Evolutionary conservation across 805 yeast genomes (phyloP), one percentile per base, ranked within the genome.

Genomic region (Pichia thaimueangensis): DNA sequence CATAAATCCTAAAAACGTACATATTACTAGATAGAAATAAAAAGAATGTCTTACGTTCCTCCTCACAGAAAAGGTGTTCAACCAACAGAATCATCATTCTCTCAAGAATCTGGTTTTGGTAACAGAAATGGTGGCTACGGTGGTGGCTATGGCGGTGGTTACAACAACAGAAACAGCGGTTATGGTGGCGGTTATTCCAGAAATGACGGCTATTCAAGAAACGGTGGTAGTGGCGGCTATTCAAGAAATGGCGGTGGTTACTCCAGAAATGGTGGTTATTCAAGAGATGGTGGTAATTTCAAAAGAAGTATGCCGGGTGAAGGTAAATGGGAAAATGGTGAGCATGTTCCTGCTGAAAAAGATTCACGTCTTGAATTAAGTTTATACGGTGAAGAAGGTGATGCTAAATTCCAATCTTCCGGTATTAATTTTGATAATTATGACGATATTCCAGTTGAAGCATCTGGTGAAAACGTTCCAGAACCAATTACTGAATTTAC

Each of bases 391-490:
- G 70, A 74, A 37, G 74, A 73, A 41, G 86, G 81, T 42, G 95
- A 81, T 57, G 74, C 87, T 55, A 58, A 62, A 30, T 79, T 81
- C 71, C 96, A 86, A 72, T 80, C 94, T 41, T 84, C 96, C 30
- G 99, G 99, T 75, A 93, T 93, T 69, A 93, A 93, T 72, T 93
- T 93, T 60, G 99, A 94, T 67, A 88, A 86, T 73, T 93, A 93
- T 68, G 99, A 93, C 64, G 97, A 94, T 47, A 93, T 93, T 51
- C 98, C 98, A 47, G 97, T 93, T 50, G 97, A 93, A 69, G 99
- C 97, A 38, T 69, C 95, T 37, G 99, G 99, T 69, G 83, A 82
- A 30, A 78, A 83, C 47, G 95, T 87, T 43, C 98, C 98, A 48
- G 97, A 89, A 62, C 88, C 97, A 51, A 85, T 93, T 56, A 68